Base-by-base conservation (phyloP, 345 rosid genomes). In the Melaleuca alternifolia region DNA sequence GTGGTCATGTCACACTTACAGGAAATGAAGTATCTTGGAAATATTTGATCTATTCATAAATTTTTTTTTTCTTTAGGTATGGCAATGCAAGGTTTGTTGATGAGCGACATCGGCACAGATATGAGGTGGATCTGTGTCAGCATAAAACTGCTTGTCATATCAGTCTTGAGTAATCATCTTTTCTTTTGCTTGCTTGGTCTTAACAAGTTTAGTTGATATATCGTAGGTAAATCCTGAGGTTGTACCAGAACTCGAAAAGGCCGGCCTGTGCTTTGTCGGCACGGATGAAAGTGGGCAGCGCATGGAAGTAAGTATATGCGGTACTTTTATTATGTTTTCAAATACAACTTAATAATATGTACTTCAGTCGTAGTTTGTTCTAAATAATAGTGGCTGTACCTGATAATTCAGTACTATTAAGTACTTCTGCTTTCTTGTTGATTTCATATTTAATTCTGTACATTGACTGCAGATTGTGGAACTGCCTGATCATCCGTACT, bases 61-160 rank as follows among this genome's bases (percentile, higher is more conserved):
- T 1, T 18, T 30, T 71, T 71, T 71, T 33, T 33, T 71, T 48
- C 81, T n/a, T 12, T 87, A 97, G 99, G 87, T 97, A 96, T 89
- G 98, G 95, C 84, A 92, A 94, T 88, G 91, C 50, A 87, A 89
- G 89, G 86, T 95, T 86, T 87, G 92, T 94, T 8, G 98, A 97
- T 79, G 99, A 97, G 89, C 92, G 99, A 86, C 99, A 97, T 92
- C 89, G 99, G 50, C 99, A 97, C 89, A 94, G 98, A 92, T 97
- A 95, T 28, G 98, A 97, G 98, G 99, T 95, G 90, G 51, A 44
- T 59, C 59, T 24, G 18, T 71, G 37, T 9, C 23, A 71, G n/a
- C 65, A 46, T 41, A 21, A 24, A 83, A n/a, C 20, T 48, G 51
- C 53, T 18, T 28, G 33, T 61, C 75, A 28, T 61, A 28, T 12